Percentiles rank a stretch among this genome's conserved stretches.
Evolutionary conservation across 2,329 filamentous ascomycete genomes (phyloP).

Genomic region (Aspergillus hiratsukae): DNA sequence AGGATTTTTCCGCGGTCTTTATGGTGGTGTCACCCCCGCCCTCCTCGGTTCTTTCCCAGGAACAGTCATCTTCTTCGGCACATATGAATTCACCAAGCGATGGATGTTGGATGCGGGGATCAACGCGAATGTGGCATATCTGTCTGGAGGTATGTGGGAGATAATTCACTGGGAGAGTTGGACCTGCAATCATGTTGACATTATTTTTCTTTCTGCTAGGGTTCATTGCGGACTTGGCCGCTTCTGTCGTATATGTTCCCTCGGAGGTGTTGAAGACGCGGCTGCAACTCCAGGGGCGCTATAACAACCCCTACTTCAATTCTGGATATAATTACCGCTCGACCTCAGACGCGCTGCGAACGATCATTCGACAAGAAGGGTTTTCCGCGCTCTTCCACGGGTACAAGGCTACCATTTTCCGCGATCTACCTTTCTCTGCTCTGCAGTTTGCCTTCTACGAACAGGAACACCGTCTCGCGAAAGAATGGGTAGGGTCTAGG

Average conservation of each 20-base stretch:
- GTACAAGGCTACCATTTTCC: constrained; percentile 93
- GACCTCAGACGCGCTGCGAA: constrained; percentile 76
- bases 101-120: constrained; percentile 80
- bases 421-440: constrained; percentile 92
- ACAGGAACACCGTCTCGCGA: constrained; percentile 79
- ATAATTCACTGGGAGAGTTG: constrained; percentile 8
- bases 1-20: constrained; percentile 77
- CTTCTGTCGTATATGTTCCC: constrained; percentile 90
- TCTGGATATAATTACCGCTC: constrained; percentile 95
- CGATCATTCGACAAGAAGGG: constrained; percentile 79
- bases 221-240: constrained; percentile 88
- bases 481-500: constrained; percentile 68
- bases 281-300: constrained; percentile 86
- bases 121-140: constrained; percentile 77
- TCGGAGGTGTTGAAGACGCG: constrained; percentile 98
- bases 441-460: constrained; percentile 98
- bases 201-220: constrained; percentile 48
- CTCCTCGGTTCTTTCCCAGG: constrained; percentile 89
- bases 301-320: constrained; percentile 89
- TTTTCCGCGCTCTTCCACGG: constrained; percentile 84
- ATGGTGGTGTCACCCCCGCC: constrained; percentile 89
- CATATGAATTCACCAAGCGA: constrained; percentile 93
- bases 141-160: constrained; percentile 64
- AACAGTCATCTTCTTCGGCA: constrained; percentile 91
- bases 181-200: constrained; percentile 3